phyloP scores from a whole-genome alignment of 73 alveolate genomes.

The Paramecium pentaurelia region DNA sequence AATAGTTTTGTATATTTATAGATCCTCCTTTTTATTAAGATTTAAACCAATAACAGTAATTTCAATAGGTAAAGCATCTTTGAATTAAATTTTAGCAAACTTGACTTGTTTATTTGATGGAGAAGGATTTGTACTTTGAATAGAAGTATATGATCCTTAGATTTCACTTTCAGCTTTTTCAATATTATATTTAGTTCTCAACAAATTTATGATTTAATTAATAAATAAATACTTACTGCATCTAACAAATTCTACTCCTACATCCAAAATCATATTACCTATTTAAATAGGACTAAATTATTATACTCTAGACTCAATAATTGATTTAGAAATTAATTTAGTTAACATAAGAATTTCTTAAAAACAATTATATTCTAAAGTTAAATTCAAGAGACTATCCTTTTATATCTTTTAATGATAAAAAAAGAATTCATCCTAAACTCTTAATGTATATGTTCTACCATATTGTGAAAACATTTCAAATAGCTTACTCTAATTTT shows the following conservation, averaged over 20 bases:
- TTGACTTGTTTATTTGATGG: background rate
- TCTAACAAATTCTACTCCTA: constrained; percentile 24
- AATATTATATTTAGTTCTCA: background rate
- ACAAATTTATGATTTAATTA: background rate
- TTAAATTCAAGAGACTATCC: background rate
- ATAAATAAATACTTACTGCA: background rate
- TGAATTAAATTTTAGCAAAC: background rate
- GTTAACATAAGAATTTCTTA: background rate
- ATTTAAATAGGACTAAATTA: background rate
- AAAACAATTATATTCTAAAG: background rate
- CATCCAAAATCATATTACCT: background rate
- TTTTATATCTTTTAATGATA: background rate
- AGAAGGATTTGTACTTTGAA: background rate
- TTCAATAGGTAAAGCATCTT: constrained; percentile 3
- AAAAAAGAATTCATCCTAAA: background rate
- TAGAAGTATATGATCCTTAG: background rate
- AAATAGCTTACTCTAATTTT: background rate
- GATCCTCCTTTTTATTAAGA: background rate
- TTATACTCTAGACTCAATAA: background rate
- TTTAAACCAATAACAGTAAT: background rate
- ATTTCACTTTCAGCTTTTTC: background rate
- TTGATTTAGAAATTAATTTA: background rate
- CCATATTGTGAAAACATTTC: background rate
- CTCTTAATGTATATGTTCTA: background rate
- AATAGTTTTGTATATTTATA: background rate